phyloP scores from a whole-genome alignment of 2,329 filamentous ascomycete genomes.

The Ophidiomyces ophidiicola region DNA sequence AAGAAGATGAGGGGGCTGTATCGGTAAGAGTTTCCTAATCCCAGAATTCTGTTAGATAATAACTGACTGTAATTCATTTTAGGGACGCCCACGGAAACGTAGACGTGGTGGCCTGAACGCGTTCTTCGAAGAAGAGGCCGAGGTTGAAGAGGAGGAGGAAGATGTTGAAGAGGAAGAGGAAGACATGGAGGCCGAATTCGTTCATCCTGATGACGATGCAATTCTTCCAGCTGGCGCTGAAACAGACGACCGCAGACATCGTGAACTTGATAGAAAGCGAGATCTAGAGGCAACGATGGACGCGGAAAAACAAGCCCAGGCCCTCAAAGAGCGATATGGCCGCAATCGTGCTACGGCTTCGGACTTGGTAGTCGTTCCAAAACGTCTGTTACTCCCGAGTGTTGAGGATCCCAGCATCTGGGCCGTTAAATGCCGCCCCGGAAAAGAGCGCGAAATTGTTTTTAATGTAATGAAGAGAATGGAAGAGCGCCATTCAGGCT shows the following conservation, averaged over 20 bases:
- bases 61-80: slow-evolving; percentile 14
- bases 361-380: slow-evolving; percentile 68
- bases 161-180: slow-evolving; percentile 81
- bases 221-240: slow-evolving; percentile 62
- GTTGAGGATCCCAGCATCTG: slow-evolving; percentile 95
- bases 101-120: slow-evolving; percentile 60
- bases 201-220: slow-evolving; percentile 79
- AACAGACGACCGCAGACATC: slow-evolving; percentile 80
- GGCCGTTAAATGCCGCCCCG: slow-evolving; percentile 84
- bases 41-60: no score
- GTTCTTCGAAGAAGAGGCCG: slow-evolving; percentile 96
- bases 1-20: slow-evolving; percentile 53
- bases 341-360: slow-evolving; percentile 55
- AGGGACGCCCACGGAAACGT: slow-evolving; percentile 69
- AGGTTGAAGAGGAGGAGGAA: slow-evolving; percentile 89
- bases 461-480: slow-evolving; percentile 80
- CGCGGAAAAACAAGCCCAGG: slow-evolving; percentile 82
- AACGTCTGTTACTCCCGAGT: slow-evolving; percentile 74
- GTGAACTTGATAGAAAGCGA: slow-evolving; percentile 84
- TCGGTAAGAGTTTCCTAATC: slow-evolving; percentile 31
- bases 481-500: slow-evolving; percentile 59
- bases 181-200: slow-evolving; percentile 72
- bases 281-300: slow-evolving; percentile 81
- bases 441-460: slow-evolving; percentile 87
- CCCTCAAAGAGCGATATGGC: slow-evolving; percentile 77